Evolutionary conservation across 2,329 filamentous ascomycete species (phyloP), one percentile per base, ranked within the genome.

Genomic region (Cordyceps pruinosa): DNA sequence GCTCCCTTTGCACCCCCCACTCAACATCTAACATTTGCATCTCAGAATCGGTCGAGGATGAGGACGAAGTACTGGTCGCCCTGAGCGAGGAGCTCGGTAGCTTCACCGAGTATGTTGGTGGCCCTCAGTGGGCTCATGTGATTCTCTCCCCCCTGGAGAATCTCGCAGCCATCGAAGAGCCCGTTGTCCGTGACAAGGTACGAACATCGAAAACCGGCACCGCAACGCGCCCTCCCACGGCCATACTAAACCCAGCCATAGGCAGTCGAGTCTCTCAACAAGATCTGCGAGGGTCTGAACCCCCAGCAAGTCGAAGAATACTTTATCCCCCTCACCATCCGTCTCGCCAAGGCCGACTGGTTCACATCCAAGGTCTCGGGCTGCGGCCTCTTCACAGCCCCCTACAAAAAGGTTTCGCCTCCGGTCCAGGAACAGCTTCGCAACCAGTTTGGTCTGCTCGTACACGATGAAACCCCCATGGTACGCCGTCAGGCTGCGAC

Each of bases 311-410:
- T 97, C 70, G 94, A 99, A 79, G 90, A 97, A 68, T 89, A 92
- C 75, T 97, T 97, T 77, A 93, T 99, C 66, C 94, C 94, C 61
- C 87, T 99, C 69, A 92, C 92, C 59, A 84, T 96, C 69, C 90
- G 94, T 70, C 89, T 99, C 61, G 95, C 94, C 63, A 99, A 97
- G 82, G 94, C 94, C 75, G 94, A 99, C 77, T 99, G 94, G 94
- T 99, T 99, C 75, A 99, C 94, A 58, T 97, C 94, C 63, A 99
- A 97, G 78, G 94, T 99, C 63, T 99, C 94, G 32, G 94, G 93
- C 61, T 96, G 93, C 63, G 94, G 94, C 61, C 87, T 99, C 61
- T 99, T 93, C 78, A 94, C 89, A 71, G 84, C 86, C 49, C 93
- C 94, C 63, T 99, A 99, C 79, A 88, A 86, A 68, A 96, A 95